Evolutionary conservation across 108 stramenopile species (phyloP).

Genomic region (Cyclostephanos invisitatus): DNA sequence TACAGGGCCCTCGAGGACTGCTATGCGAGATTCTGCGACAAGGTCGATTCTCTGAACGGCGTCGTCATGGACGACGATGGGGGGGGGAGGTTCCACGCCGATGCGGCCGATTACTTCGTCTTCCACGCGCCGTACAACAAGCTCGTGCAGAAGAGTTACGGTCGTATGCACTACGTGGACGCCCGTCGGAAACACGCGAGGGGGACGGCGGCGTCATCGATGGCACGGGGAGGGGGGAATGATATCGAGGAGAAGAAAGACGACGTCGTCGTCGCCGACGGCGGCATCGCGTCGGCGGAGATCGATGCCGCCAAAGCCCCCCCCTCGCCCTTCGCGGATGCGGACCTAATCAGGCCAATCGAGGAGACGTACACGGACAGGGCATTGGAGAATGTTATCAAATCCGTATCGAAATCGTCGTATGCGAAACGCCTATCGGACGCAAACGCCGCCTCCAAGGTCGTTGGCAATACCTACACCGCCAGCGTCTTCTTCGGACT

Average conservation of each 20-base stretch:
- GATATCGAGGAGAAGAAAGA: constrained; percentile 45
- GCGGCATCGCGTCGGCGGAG: neutral
- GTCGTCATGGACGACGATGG: constrained; percentile 23
- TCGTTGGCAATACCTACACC: constrained; percentile 97
- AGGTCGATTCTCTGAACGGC: constrained; percentile 43
- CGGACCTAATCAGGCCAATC: constrained; percentile 70
- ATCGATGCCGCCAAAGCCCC: neutral
- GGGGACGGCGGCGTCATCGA: constrained; percentile 8
- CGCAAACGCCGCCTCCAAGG: constrained; percentile 73
- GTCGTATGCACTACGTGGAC: constrained; percentile 88
- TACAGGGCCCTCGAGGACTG: constrained; percentile 93
- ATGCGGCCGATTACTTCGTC: constrained; percentile 85
- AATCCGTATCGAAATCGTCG: constrained; percentile 57
- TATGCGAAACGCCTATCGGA: constrained; percentile 59
- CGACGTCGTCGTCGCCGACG: constrained; percentile 14
- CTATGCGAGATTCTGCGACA: constrained; percentile 81
- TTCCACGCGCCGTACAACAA: constrained; percentile 99
- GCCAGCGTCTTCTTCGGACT: constrained; percentile 93
- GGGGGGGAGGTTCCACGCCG: constrained; percentile 49
- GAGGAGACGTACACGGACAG: constrained; percentile 89
- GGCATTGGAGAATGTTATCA: constrained; percentile 60
- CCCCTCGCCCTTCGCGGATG: constrained; percentile 26
- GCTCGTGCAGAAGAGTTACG: constrained; percentile 95
- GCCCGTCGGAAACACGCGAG: constrained; percentile 55
- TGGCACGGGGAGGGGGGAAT: neutral